Evolutionary conservation across 2,329 filamentous ascomycete genomes (phyloP), one percentile per base, ranked within the genome.

Genomic region (Microcyclosporella mali): DNA sequence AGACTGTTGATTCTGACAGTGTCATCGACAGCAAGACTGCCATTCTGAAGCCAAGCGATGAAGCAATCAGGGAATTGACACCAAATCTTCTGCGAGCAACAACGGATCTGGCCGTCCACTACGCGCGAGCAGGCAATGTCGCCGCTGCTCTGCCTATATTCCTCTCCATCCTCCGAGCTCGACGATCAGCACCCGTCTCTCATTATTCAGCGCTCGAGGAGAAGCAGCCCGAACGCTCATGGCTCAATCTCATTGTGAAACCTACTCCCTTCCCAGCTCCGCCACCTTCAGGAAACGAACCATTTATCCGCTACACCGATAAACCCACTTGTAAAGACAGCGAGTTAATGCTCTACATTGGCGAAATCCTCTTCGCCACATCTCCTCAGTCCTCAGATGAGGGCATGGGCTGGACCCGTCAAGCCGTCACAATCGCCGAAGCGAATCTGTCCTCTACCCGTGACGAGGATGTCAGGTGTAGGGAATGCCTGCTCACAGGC

Each of bases 401-500:
- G 47, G 90, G 88, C 0, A 72, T 95, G 2, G 81, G 81, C 4
- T 97, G 90, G 90, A 95, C 90, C 1, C 79, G 88, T 42, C 87
- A 95, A 50, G 88, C 84, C 18, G 87, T 94, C 25, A 84, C 89
- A 53, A 69, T 85, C 1, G 84, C 88, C 2, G 88, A 62, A 89
- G 65, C 74, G 53, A 68, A 50, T 46, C 66, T 52, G 34, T 25
- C 52, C 58, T 49, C 45, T 56, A 31, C 28, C 12, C 47, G 43
- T 11, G 30, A 27, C 18, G 54, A 61, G 36, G 60, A 32, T 64
- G 61, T 4, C 49, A 80, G 78, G 30, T 95, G 89, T 61, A 77
- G 77, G 27, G 77, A 90, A 53, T 95, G 90, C 59, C 74, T 95
- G 4, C 71, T 78, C 45, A 79, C 84, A 2, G 86, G 86, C 0